Percentiles rank a stretch among this genome's conserved stretches.
Evolutionary conservation across 148 eudicot genomes (phyloP).

Genomic region (Cornus kousa): DNA sequence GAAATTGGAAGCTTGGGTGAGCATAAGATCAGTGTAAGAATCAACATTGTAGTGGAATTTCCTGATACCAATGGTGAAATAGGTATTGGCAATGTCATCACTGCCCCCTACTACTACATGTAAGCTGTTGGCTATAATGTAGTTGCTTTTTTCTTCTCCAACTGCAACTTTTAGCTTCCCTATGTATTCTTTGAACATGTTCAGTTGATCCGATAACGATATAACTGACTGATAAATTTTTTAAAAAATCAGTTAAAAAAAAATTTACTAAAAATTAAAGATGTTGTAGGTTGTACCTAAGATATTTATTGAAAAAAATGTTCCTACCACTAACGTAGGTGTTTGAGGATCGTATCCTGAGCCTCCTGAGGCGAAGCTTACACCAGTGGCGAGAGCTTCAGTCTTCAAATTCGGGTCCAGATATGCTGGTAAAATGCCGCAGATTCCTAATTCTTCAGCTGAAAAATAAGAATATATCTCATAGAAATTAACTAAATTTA

Average conservation of each 20-base stretch:
- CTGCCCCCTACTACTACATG: slow-evolving; percentile 23
- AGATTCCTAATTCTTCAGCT: slow-evolving; percentile 48
- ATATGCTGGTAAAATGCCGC: slow-evolving; percentile 46
- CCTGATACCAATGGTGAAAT: slow-evolving; percentile 21
- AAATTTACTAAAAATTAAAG: no score
- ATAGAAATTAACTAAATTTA: no score
- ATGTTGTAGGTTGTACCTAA: not conserved
- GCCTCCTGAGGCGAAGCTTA: slow-evolving; percentile 75
- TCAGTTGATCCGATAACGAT: slow-evolving; percentile 27
- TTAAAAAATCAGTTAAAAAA: not conserved
- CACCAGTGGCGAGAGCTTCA: slow-evolving; percentile 58
- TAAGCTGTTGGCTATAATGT: slow-evolving; percentile 22
- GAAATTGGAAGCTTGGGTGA: not conserved
- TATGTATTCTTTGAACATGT: slow-evolving; percentile 32
- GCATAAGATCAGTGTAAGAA: slow-evolving; percentile 24
- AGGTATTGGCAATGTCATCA: slow-evolving; percentile 39
- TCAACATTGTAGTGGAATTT: slow-evolving; percentile 17
- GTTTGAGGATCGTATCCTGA: slow-evolving; percentile 70
- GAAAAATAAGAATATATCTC: not conserved
- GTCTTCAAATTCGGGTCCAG: slow-evolving; percentile 30
- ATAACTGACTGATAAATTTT: slow-evolving; percentile 14
- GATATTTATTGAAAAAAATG: not conserved
- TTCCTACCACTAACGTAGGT: slow-evolving; percentile 32
- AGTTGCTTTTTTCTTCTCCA: slow-evolving; percentile 27
- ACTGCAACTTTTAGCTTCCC: slow-evolving; percentile 14